Percentiles rank a stretch among this genome's conserved stretches.
These are phyloP conservation scores for Phytophthora fragariaefolia DNA, from an alignment of 352 stramenopile species.

Conservation along the genomic window DNA sequence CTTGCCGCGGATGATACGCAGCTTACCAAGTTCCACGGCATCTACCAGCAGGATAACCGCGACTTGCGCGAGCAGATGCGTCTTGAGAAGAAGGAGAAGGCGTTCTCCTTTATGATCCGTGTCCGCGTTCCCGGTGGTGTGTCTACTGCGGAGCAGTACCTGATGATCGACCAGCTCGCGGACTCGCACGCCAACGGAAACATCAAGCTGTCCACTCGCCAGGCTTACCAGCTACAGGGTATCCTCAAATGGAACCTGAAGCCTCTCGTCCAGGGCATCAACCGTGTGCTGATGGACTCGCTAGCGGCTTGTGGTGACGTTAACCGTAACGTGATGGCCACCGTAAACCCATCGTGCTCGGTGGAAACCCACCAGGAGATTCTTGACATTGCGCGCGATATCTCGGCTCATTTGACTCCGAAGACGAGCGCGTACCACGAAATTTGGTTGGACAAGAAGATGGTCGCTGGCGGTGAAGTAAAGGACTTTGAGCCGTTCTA, in stretches of 20 bases:
- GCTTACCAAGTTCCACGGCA: constrained; percentile 97
- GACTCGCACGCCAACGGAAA: constrained; percentile 95
- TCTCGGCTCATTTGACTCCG: constrained; percentile 94
- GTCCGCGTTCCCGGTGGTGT: constrained; percentile 96
- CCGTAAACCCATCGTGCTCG: constrained; percentile 90
- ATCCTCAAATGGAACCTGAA: constrained; percentile 98
- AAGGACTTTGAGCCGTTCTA: constrained; percentile 99
- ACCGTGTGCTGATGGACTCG: constrained; percentile 93
- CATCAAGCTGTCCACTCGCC: constrained; percentile 95
- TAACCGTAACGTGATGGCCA: constrained; percentile 97
- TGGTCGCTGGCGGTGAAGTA: constrained; percentile 90
- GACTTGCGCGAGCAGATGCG: constrained; percentile 86
- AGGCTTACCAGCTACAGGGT: constrained; percentile 97
- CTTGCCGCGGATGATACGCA: constrained; percentile 75
- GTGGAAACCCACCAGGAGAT: constrained; percentile 87
- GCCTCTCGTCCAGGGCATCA: constrained; percentile 93
- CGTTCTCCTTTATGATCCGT: constrained; percentile 97
- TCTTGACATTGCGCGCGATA: constrained; percentile 82
- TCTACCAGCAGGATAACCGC: constrained; percentile 97
- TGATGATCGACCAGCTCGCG: constrained; percentile 94
- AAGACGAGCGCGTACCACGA: constrained; percentile 96
- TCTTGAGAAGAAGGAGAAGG: constrained; percentile 87
- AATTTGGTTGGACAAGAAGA: constrained; percentile 98
- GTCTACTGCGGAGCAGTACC: constrained; percentile 93
- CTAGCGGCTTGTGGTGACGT: constrained; percentile 97